Evolutionary conservation across 441 rosid species (phyloP), one percentile per base, ranked within the genome.

Genomic region (Corymbia calophylla): DNA sequence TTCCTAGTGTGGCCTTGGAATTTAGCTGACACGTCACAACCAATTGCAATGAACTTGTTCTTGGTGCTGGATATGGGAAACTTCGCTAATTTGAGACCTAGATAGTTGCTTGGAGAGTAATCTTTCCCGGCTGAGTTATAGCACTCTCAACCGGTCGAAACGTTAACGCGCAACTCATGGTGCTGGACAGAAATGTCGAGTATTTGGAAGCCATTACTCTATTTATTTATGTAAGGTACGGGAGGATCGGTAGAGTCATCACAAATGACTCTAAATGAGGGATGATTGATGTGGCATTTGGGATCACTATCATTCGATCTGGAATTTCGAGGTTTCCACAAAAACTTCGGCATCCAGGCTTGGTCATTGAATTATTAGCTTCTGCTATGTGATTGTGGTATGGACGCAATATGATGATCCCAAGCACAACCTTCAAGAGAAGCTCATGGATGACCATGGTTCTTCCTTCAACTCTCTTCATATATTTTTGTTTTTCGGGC

Each of bases 61-160:
- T 81, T 54, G 32, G 87, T 44, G 51, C 31, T 55, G 25, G 89
- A 88, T 21, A 88, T 32, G 16, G 77, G 64, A 56, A 88, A 88
- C 17, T 23, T 18, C 3, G 3, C 23, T 21, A 53, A 14, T 2
- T 13, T 13, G 21, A 6, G 8, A 25, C 1, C 0, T 6, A 51
- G 35, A 14, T 2, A 16, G 27, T 9, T 31, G n/a, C 8, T 32
- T 10, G 14, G 4, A 25, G 86, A 51, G 44, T 3, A 6, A 11
- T 10, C n/a, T 29, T 54, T 6, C 60, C 89, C 89, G 4, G 54
- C 31, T 25, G 68, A 13, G 11, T 31, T 18, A 54, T 73, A 88
- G 54, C 89, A 88, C 17, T 73, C 89, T 5, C 23, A 51, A 17
- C 86, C 23, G 15, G 25, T 21, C 5, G 4, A 31, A 18, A 55